These are phyloP conservation scores for Rosa lucieae DNA, from an alignment of 306 rosid species.

Conservation along the genomic window DNA sequence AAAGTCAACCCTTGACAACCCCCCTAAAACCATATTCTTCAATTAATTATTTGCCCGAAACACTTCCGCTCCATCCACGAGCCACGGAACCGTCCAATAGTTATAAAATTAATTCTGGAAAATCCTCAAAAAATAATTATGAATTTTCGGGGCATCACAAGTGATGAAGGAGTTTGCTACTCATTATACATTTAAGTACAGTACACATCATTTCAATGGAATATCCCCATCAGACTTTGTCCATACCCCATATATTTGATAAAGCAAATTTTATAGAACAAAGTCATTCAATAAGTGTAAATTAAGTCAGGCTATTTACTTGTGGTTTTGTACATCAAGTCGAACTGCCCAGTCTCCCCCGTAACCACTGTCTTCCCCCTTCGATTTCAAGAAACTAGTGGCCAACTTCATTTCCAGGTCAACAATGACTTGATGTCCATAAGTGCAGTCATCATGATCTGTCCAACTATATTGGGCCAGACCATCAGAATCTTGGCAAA, in stretches of 20 bases:
- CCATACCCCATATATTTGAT: conserved; percentile 4
- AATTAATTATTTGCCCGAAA: too few relatives aligned
- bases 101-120: too few relatives aligned
- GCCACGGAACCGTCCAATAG: too few relatives aligned
- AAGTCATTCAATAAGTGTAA: conserved; percentile 15
- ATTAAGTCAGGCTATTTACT: conserved; percentile 45
- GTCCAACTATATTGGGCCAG: conserved; percentile 83
- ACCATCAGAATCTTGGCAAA: conserved; percentile 77
- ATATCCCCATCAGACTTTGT: background rate
- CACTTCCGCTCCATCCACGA: too few relatives aligned
- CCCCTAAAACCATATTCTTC: too few relatives aligned
- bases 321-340: conserved; percentile 49
- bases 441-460: conserved; percentile 77
- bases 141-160: too few relatives aligned
- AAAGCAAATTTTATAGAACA: conserved; percentile 10
- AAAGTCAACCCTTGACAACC: too few relatives aligned
- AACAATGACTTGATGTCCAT: conserved; percentile 73
- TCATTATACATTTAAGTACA: background rate
- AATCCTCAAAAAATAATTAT: too few relatives aligned
- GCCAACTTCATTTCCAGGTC: conserved; percentile 71
- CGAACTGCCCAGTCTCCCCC: conserved; percentile 97
- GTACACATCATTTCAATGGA: background rate
- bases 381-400: conserved; percentile 79
- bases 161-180: background rate
- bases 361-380: conserved; percentile 74